A percentile compares a stretch with the other conserved stretches of the same genome.
These are phyloP conservation scores for Phaeotremella fagi DNA, from an alignment of 768 basidiomycete genomes.

Conservation along the genomic window DNA sequence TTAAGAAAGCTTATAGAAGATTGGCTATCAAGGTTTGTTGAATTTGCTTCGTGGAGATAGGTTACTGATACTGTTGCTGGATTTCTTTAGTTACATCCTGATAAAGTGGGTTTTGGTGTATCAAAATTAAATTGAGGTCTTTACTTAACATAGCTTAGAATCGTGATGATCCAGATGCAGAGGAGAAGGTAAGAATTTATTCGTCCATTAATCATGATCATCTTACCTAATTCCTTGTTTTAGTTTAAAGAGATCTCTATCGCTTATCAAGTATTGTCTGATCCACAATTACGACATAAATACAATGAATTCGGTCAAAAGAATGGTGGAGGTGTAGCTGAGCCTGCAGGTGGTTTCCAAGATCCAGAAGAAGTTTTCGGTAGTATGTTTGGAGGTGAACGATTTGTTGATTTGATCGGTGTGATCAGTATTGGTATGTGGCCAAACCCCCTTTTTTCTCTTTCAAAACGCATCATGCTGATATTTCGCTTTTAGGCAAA, in stretches of 20 bases:
- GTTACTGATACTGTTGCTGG: background rate
- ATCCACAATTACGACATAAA: slow-evolving; percentile 44
- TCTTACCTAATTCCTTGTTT: background rate
- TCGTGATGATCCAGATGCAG: slow-evolving; percentile 45
- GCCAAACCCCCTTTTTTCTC: background rate
- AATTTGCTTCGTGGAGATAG: background rate
- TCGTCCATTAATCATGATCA: background rate
- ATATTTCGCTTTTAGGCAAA: slow-evolving; percentile 17
- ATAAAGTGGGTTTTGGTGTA: slow-evolving; percentile 24
- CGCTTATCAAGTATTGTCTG: slow-evolving; percentile 48
- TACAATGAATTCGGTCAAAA: slow-evolving; percentile 49
- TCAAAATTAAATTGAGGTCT: background rate
- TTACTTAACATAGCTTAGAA: slow-evolving; percentile 22
- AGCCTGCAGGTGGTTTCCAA: slow-evolving; percentile 46
- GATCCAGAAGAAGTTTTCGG: slow-evolving; percentile 49
- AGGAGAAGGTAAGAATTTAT: slow-evolving; percentile 41
- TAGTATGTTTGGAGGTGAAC: slow-evolving; percentile 48
- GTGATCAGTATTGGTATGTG: slow-evolving; percentile 45
- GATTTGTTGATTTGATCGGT: slow-evolving; percentile 44
- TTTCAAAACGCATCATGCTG: background rate
- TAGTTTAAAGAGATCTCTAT: slow-evolving; percentile 48
- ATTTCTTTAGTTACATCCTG: slow-evolving; percentile 34
- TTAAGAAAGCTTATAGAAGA: slow-evolving; percentile 47
- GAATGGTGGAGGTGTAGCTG: slow-evolving; percentile 44
- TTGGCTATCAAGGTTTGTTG: slow-evolving; percentile 44